phyloP scores from a whole-genome alignment of 495 filamentous ascomycete genomes.

The Immersiella caudata region DNA sequence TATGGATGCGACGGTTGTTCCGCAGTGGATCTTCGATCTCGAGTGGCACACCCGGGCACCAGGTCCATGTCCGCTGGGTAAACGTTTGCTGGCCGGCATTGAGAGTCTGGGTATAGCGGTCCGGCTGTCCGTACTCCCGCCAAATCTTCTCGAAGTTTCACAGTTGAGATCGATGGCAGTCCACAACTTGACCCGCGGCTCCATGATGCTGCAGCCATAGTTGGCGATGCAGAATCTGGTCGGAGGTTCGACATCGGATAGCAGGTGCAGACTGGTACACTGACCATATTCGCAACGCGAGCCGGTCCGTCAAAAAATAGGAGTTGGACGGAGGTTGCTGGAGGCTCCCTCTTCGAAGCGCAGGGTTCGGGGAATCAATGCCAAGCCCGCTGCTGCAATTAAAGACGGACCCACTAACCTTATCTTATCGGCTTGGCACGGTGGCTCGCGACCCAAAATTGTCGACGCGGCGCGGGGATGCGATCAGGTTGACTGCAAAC shows the following conservation, averaged over 20 bases:
- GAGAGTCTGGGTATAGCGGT: not conserved
- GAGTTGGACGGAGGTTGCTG: no score
- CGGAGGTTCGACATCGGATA: no score
- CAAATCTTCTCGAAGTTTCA: not conserved
- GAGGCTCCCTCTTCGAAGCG: no score
- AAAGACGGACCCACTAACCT: constrained; percentile 8
- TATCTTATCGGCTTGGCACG: constrained; percentile 19
- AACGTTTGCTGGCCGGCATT: not conserved
- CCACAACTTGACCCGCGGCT: no score
- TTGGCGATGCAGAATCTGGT: no score
- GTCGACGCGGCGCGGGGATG: constrained; percentile 6
- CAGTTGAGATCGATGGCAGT: no score
- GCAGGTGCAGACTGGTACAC: no score
- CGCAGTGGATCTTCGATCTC: not conserved
- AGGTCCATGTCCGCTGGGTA: not conserved
- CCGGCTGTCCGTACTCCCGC: not conserved
- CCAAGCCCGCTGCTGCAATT: not conserved
- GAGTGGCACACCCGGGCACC: not conserved
- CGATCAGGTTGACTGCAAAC: constrained; percentile 16
- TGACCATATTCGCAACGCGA: no score
- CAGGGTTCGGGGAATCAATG: not conserved
- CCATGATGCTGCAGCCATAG: no score
- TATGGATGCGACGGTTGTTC: not conserved
- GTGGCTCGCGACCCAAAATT: constrained; percentile 4
- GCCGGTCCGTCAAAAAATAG: no score